Evolutionary conservation across 1,284 basidiomycete genomes (phyloP), one percentile per base, ranked within the genome.

Genomic region (Leccinum solheimii): DNA sequence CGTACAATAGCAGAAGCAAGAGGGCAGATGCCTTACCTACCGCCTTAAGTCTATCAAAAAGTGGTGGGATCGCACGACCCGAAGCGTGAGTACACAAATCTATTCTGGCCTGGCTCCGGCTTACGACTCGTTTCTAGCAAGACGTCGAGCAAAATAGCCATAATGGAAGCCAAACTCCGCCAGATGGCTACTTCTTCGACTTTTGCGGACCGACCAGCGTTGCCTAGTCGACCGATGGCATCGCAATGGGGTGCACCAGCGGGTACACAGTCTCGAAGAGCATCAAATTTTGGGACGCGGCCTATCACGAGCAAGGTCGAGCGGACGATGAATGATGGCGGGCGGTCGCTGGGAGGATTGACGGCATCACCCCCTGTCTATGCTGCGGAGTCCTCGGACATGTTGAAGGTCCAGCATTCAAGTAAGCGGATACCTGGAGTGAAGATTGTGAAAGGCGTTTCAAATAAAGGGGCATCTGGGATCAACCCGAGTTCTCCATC

Each of bases 101-200:
- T 50, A 50, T 61, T 21, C 16, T 48, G 45, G 59, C 61, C 52
- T 40, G 56, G 43, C 32, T 60, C 8, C 36, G 50, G 13, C 62
- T 69, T n/a, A 71, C 51, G 13, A 23, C 23, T 48, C 45, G 8
- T 13, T 16, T 43, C 50, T 64, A 64, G 62, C 67, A 95, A 93
- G 60, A 95, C 92, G 1, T 81, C 86, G 55, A 88, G 88, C 65
- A 97, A 97, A 77, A 98, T 98, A 68, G 94, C 95, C 2, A 87
- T 91, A 64, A 91, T 98, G 83, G 97, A 98, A 75, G 96, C 96
- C 5, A 98, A 98, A 75, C 80, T 98, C 21, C 85, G 87, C 9
- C 85, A 92, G 64, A 86, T 97, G 84, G 85, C 87, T 66, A 75
- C 78, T 60, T 72, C 71, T 5, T 69, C 66, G 1, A 16, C 64